Evolutionary conservation across 768 basidiomycete genomes (phyloP), one percentile per base, ranked within the genome.

Genomic region (Hygrocybe coccinea): DNA sequence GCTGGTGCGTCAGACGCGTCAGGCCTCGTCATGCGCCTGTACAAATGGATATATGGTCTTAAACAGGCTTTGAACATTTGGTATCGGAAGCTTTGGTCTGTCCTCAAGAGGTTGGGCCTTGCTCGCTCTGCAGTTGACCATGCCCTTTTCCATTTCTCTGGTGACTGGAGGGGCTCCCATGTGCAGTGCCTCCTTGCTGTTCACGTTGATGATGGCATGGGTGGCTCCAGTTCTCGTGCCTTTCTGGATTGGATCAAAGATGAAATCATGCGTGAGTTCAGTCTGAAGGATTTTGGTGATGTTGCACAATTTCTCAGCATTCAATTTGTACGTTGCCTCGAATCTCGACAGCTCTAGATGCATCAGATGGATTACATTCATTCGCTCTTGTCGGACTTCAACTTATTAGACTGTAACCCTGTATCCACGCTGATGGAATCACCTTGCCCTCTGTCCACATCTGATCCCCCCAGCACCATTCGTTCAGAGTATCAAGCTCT

Each of bases 11-110:
- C 11, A 17, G n/a, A 21, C n/a, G 43, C 9, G 14, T 22, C 4
- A n/a, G 38, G 17, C 52, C 9, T 39, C 5, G 62, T 69, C 1
- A 47, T 62, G 8, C 56, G 49, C 2, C 24, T 67, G 1, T n/a
- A 59, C 22, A 58, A 60, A 11, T 62, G 65, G 0, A 51, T 76
- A 1, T 76, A 76, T 61, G 73, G 75, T 2, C 62, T 76, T 2
- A 58, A 63, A 2, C 73, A 74, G 54, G 64, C 73, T 2, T 60
- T 58, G 0, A 48, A 55, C 14, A 54, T 60, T 36, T 72, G 69
- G 62, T 62, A 67, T 44, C 41, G 46, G 25, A 55, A 58, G 39
- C 48, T 70, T 5, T 29, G 58, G 6, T 5, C 24, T 1, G 51
- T 48, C 6, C 59, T 69, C 14, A 39, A 47, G 15, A 25, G 3